These are phyloP conservation scores for Globisporangium spiculum DNA, from an alignment of 352 stramenopile genomes.

Conservation along the genomic window DNA sequence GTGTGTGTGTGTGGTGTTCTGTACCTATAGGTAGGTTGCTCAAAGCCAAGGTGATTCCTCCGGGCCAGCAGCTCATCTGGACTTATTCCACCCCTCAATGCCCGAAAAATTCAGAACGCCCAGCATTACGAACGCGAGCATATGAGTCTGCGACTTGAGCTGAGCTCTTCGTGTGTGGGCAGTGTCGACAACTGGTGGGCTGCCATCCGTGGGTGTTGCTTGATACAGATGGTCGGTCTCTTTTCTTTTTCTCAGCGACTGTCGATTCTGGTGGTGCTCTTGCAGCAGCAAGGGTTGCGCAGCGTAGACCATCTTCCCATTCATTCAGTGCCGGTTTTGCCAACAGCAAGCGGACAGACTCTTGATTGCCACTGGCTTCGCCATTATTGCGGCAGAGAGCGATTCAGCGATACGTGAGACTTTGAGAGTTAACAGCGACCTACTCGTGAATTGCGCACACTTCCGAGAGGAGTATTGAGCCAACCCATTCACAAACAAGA, in stretches of 20 bases:
- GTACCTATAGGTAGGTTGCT: neutral
- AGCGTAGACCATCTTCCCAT: neutral
- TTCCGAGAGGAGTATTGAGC: too few relatives aligned
- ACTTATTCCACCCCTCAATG: too few relatives aligned
- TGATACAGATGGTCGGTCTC: neutral
- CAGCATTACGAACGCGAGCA: neutral
- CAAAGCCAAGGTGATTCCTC: too few relatives aligned
- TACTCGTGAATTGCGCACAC: neutral
- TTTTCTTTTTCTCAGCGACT: slow-evolving; percentile 14
- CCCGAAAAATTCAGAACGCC: too few relatives aligned
- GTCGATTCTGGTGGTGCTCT: slow-evolving; percentile 9
- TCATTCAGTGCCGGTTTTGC: too few relatives aligned
- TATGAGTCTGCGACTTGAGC: neutral
- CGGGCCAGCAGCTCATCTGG: too few relatives aligned
- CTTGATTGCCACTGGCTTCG: neutral
- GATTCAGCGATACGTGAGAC: neutral
- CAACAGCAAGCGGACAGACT: too few relatives aligned
- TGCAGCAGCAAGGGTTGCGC: neutral
- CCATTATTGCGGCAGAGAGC: neutral
- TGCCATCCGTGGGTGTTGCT: too few relatives aligned
- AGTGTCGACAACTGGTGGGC: neutral
- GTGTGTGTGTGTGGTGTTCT: neutral
- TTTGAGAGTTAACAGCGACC: neutral
- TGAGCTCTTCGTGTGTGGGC: neutral
- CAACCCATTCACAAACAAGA: neutral